Conservation (phyloP, 768 basidiomycete genomes). For the Pleurotus tuber-regium region DNA sequence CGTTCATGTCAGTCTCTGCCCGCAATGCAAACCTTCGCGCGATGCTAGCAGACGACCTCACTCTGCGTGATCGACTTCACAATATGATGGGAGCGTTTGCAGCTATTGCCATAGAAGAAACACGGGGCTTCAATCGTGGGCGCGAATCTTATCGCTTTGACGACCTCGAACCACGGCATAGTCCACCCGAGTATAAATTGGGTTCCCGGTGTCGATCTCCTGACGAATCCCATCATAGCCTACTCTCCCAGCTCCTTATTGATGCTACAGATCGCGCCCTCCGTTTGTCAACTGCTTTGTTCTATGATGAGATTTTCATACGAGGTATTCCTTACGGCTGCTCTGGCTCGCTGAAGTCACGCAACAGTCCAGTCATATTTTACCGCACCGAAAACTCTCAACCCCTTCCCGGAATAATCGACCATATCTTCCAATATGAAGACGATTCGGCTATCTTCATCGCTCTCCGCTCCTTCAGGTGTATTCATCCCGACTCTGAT, state of each 20-base stretch:
- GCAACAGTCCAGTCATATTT: constrained; percentile 13
- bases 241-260: neutral
- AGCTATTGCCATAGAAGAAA: constrained; percentile 14
- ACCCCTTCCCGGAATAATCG: constrained; percentile 2
- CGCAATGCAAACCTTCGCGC: constrained; percentile 14
- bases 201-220: neutral
- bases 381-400: neutral
- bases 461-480: neutral
- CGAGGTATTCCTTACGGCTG: constrained; percentile 12
- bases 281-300: neutral
- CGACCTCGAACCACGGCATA: constrained; percentile 4
- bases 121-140: constrained; percentile 13
- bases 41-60: constrained; percentile 13
- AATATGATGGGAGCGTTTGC: constrained; percentile 12
- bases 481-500: neutral
- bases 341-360: constrained; percentile 7
- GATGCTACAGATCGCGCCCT: neutral
- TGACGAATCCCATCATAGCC: constrained; percentile 1
- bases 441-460: constrained; percentile 8
- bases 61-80: neutral
- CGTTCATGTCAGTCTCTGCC: constrained; percentile 13
- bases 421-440: constrained; percentile 11
- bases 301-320: constrained; percentile 6
- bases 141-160: constrained; percentile 9
- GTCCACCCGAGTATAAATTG: neutral